phyloP scores from a whole-genome alignment of 202 grass and related monocot genomes.

The Panicum hallii region DNA sequence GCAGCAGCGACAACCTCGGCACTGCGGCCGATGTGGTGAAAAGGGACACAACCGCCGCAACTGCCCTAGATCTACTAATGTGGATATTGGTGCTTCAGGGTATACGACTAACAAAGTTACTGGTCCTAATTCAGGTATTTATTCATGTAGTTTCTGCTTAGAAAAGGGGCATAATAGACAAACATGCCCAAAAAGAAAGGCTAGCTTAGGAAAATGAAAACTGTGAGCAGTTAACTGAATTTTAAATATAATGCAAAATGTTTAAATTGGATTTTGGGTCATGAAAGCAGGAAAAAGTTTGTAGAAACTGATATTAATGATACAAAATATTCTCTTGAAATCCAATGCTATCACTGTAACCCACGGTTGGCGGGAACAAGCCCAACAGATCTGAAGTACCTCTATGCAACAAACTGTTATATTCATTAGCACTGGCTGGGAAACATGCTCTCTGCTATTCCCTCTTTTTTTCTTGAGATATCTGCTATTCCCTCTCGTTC shows the following conservation, averaged over 20 bases:
- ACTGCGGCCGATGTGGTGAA: slow-evolving; percentile 61
- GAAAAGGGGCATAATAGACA: slow-evolving; percentile 65
- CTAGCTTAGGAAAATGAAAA: slow-evolving; percentile 39
- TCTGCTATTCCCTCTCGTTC: slow-evolving; percentile 11
- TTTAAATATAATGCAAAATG: background rate
- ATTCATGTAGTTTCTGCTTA: slow-evolving; percentile 69
- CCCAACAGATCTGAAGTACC: background rate
- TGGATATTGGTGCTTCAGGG: slow-evolving; percentile 38
- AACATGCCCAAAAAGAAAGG: slow-evolving; percentile 59
- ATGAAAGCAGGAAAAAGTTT: background rate
- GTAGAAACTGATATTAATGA: background rate
- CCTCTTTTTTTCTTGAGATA: background rate
- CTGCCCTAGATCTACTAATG: slow-evolving; percentile 43
- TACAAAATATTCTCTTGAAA: slow-evolving; percentile 15
- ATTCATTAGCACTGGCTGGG: background rate
- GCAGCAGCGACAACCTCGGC: slow-evolving; percentile 27
- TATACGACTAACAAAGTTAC: slow-evolving; percentile 26
- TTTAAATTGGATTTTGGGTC: background rate
- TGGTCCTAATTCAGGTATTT: slow-evolving; percentile 48
- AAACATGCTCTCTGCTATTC: background rate
- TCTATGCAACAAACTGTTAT: slow-evolving; percentile 2
- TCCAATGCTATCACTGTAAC: slow-evolving; percentile 6
- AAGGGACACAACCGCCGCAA: slow-evolving; percentile 63
- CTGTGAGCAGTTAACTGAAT: slow-evolving; percentile 4
- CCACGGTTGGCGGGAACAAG: background rate